Conservation (phyloP, 805 yeast species). For the Candida golubevii region DNA sequence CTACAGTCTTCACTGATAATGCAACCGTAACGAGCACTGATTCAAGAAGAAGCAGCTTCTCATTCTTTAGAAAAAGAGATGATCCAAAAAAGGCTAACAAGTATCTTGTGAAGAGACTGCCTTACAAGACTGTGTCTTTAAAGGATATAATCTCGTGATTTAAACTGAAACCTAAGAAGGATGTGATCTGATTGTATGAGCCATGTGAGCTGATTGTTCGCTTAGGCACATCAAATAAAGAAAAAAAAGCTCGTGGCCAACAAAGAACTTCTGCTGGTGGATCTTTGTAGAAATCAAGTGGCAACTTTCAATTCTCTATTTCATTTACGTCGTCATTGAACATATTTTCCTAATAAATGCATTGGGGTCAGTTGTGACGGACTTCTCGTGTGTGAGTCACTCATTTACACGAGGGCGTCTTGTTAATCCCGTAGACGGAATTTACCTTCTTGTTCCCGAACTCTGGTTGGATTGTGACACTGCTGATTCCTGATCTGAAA, state of each 20-base stretch:
- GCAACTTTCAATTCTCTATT: no score
- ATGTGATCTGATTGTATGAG: neutral
- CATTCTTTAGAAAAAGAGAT: neutral
- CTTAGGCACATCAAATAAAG: slow-evolving; percentile 8
- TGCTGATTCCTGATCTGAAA: slow-evolving; percentile 81
- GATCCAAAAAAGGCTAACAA: slow-evolving; percentile 17
- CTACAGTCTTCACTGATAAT: neutral
- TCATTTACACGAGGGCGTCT: slow-evolving; percentile 14
- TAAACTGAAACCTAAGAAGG: neutral
- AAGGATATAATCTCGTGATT: slow-evolving; percentile 12
- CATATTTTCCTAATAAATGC: no score
- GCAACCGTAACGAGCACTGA: neutral
- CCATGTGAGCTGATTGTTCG: slow-evolving; percentile 6
- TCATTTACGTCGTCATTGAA: no score
- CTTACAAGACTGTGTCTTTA: slow-evolving; percentile 20
- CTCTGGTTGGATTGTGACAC: slow-evolving; percentile 96
- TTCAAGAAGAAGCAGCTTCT: neutral
- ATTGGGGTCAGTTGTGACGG: no score
- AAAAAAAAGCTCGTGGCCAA: no score
- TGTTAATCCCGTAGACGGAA: slow-evolving; percentile 29
- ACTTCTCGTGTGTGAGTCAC: no score
- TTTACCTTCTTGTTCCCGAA: slow-evolving; percentile 36
- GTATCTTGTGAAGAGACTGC: slow-evolving; percentile 23
- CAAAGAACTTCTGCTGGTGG: no score
- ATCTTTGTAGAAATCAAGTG: no score